Evolutionary conservation across 306 rosid species (phyloP).

Genomic region (cucumber (Cucumis sativus)): DNA sequence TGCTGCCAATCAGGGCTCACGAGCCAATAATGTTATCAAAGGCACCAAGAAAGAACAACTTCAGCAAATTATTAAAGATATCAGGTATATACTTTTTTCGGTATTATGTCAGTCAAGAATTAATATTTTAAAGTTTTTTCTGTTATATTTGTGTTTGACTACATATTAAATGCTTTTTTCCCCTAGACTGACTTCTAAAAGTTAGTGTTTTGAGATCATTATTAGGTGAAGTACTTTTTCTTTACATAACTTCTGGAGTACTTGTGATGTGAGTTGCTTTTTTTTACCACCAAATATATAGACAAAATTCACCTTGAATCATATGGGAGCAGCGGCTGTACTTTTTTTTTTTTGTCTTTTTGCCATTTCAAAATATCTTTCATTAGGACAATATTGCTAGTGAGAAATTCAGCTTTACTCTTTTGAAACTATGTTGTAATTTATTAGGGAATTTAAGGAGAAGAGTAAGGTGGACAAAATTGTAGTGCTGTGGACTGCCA

Average conservation of each 20-base stretch:
- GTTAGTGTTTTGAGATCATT: not conserved
- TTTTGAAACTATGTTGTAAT: conserved; percentile 9
- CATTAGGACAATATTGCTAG: not conserved
- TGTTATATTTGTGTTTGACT: not conserved
- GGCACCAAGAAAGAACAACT: conserved; percentile 88
- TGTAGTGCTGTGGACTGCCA: conserved; percentile 97
- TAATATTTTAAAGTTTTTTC: not conserved
- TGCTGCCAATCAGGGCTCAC: conserved; percentile 86
- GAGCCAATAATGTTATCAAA: conserved; percentile 81
- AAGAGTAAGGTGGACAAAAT: conserved; percentile 70
- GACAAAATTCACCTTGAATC: not conserved
- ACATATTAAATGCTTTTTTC: not conserved
- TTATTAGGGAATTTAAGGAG: conserved; percentile 74
- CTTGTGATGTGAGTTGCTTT: not conserved
- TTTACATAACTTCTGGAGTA: not conserved
- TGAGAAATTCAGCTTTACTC: not conserved
- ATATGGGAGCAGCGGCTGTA: not conserved
- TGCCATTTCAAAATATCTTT: not conserved
- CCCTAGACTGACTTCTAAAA: not conserved
- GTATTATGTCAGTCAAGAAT: not conserved
- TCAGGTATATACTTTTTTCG: conserved; percentile 28
- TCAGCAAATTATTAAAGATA: conserved; percentile 63
- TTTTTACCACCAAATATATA: not conserved
- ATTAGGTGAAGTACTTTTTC: not conserved
- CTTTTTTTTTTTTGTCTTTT: not conserved